Percentiles rank a stretch among this genome's conserved stretches.
phyloP scores from a whole-genome alignment of 257 asterid species.

The Datura wrightii region DNA sequence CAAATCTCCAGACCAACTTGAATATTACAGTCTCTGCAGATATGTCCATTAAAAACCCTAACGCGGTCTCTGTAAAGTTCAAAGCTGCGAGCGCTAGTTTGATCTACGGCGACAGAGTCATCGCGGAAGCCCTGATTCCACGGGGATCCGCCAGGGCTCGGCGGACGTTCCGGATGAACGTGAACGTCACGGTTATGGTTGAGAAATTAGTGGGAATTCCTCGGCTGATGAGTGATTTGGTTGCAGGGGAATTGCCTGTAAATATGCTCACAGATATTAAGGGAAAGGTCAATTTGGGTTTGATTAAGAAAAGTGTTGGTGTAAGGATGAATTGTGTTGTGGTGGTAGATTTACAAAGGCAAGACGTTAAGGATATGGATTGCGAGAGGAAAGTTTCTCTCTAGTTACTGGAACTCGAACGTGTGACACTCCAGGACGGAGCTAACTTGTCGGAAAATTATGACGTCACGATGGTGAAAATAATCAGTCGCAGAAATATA shows the following conservation, averaged over 20 bases:
- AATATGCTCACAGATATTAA: slow-evolving; percentile 37
- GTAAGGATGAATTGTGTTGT: slow-evolving; percentile 42
- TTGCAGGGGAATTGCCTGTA: slow-evolving; percentile 39
- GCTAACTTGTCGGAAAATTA: too few species aligned
- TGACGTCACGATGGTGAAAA: too few species aligned
- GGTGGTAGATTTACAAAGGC: slow-evolving; percentile 30
- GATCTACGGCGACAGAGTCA: slow-evolving; percentile 30
- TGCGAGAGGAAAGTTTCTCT: slow-evolving; percentile 42
- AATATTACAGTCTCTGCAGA: slow-evolving; percentile 38
- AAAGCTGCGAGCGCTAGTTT: slow-evolving; percentile 6
- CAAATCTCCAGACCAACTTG: slow-evolving; percentile 32
- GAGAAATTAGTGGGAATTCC: slow-evolving; percentile 38
- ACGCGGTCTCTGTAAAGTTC: slow-evolving; percentile 43
- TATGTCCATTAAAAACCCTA: slow-evolving; percentile 44
- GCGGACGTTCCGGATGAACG: slow-evolving; percentile 38
- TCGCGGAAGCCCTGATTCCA: slow-evolving; percentile 34
- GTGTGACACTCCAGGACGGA: background rate
- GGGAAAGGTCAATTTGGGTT: slow-evolving; percentile 42
- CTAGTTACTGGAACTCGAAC: background rate
- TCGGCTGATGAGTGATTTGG: slow-evolving; percentile 33
- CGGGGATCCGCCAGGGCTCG: slow-evolving; percentile 33
- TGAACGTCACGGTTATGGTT: slow-evolving; percentile 22
- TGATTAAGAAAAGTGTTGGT: slow-evolving; percentile 37
- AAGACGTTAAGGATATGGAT: slow-evolving; percentile 34
- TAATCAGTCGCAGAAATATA: too few species aligned